Percentiles rank a stretch among this genome's conserved stretches.
These are phyloP conservation scores for Pichia norvegensis DNA, from an alignment of 1,139 yeast species.

Conservation along the genomic window DNA sequence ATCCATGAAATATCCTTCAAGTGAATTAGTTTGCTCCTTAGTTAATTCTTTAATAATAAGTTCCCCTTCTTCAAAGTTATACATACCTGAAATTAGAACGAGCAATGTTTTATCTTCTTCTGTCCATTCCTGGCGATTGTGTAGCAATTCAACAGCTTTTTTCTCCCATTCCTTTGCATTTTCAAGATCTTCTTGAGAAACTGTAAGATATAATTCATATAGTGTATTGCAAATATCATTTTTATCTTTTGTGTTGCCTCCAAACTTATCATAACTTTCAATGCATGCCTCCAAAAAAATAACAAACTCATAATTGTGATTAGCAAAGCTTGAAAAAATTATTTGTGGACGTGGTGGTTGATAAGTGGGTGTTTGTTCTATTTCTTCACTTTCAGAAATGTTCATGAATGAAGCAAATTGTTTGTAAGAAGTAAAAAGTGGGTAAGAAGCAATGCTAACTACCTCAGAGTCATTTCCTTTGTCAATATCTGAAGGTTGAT, in stretches of 20 bases:
- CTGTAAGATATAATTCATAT: slow-evolving; percentile 69
- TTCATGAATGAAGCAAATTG: slow-evolving; percentile 59
- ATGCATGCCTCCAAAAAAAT: slow-evolving; percentile 91
- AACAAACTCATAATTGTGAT: slow-evolving; percentile 82
- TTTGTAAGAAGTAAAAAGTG: slow-evolving; percentile 59
- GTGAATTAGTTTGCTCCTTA: slow-evolving; percentile 21
- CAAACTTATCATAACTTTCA: slow-evolving; percentile 68
- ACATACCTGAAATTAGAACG: slow-evolving; percentile 59
- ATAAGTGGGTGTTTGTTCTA: slow-evolving; percentile 49
- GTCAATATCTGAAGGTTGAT: slow-evolving; percentile 35
- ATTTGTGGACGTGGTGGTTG: slow-evolving; percentile 88
- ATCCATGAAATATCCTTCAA: slow-evolving; percentile 51
- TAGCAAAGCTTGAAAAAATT: slow-evolving; percentile 77
- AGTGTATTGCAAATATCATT: slow-evolving; percentile 68
- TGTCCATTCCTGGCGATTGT: slow-evolving; percentile 19
- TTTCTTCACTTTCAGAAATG: neutral
- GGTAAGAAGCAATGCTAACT: slow-evolving; percentile 17
- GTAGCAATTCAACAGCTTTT: slow-evolving; percentile 53
- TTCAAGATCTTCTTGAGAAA: slow-evolving; percentile 35
- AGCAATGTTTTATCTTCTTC: slow-evolving; percentile 53
- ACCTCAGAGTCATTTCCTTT: slow-evolving; percentile 7
- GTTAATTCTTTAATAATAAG: slow-evolving; percentile 27
- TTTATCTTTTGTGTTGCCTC: slow-evolving; percentile 62
- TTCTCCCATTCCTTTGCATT: slow-evolving; percentile 47
- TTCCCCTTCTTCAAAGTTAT: slow-evolving; percentile 47